Evolutionary conservation across 768 basidiomycete species (phyloP).

Genomic region (Auricularia sp.): DNA sequence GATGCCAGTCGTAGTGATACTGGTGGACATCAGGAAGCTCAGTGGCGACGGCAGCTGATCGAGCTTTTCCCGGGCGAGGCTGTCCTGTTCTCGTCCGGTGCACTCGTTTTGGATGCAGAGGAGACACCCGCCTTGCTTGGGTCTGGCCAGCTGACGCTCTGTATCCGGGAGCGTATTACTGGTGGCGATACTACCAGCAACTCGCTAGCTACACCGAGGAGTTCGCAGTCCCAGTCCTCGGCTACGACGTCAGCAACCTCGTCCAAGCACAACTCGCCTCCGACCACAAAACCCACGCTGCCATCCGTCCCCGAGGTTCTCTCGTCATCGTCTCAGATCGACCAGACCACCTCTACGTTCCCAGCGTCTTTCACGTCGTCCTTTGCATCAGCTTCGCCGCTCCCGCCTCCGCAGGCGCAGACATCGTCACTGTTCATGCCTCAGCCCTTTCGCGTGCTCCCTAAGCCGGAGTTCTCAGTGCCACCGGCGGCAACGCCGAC

Average conservation of each 20-base stretch:
- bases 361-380: neutral
- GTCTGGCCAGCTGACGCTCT: neutral
- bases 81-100: neutral
- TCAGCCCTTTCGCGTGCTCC: neutral
- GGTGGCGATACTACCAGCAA: neutral
- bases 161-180: neutral
- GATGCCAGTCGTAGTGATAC: no score
- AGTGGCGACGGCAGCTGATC: neutral
- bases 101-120: neutral
- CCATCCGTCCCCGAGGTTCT: neutral
- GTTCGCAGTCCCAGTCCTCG: neutral
- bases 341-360: neutral
- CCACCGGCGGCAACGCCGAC: neutral
- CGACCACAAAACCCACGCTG: neutral
- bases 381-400: neutral
- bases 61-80: neutral
- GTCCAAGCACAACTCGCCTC: neutral
- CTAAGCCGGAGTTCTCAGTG: neutral
- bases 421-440: neutral
- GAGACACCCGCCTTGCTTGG: neutral
- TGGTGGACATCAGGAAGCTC: neutral
- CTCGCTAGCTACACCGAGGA: neutral
- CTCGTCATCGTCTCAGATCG: neutral
- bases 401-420: neutral
- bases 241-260: neutral